Evolutionary conservation across 768 basidiomycete genomes (phyloP), one percentile per base, ranked within the genome.

Genomic region (Lentinula guzmanii): DNA sequence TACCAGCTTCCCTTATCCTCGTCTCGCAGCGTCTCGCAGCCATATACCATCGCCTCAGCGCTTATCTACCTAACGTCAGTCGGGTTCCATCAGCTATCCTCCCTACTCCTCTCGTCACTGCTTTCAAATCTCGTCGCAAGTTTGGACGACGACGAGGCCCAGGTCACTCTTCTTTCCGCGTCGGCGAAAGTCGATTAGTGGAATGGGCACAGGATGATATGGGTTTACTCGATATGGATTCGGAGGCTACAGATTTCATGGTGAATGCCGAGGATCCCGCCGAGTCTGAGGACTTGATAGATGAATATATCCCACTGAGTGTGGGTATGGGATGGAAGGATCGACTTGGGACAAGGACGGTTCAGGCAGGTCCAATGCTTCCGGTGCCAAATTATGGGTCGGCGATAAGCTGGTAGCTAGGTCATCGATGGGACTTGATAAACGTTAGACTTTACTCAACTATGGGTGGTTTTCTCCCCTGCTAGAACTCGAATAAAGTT

Each of bases 271-370:
- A 66, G 18, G 72, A 67, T 28, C 70, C 73, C 31, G 65, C 68
- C 5, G 74, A 71, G 71, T 65, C 70, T 18, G 68, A 64, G 13
- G 67, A 66, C 15, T 74, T 67, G 5, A 34, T 68, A 54, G 75
- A 76, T 45, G 80, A 82, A 65, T 76, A 77, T 58, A 81, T 82
- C 59, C 80, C 80, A 13, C 67, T 83, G 21, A 77, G 76, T 56
- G 69, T 72, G 3, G 75, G 75, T 61, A 68, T 70, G 3, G 33
- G 55, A 45, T 56, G 55, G 55, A 56, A 56, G 18, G 41, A n/a
- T 5, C 55, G 55, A 21, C n/a, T 35, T 55, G 53, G 41, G 34
- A 6, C 18, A 34, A 54, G 18, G 34, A 13, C 34, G 37, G 35
- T 15, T 37, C 7, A 39, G 13, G 34, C n/a, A 21, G 53, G 37